These are phyloP conservation scores for Whalleya microplaca DNA, from an alignment of 2,329 filamentous ascomycete genomes.

Conservation along the genomic window DNA sequence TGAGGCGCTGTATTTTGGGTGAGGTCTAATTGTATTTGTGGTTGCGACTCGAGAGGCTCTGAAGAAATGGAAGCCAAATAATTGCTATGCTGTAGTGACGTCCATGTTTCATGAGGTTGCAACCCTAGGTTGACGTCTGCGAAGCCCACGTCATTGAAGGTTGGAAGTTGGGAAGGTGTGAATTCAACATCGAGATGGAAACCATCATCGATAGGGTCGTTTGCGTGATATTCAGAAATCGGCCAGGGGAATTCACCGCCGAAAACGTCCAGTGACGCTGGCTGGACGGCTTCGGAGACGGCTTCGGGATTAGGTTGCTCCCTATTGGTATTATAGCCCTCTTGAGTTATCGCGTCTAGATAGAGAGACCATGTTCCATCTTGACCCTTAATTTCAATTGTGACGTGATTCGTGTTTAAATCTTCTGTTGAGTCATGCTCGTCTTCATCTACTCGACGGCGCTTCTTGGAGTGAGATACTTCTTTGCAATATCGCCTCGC, in stretches of 20 bases:
- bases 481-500: conserved; percentile 10
- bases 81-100: background rate
- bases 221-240: background rate
- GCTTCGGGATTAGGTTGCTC: background rate
- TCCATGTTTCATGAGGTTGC: background rate
- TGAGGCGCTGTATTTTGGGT: background rate
- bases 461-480: background rate
- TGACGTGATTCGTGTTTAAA: background rate
- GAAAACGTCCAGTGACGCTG: background rate
- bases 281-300: background rate
- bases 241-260: background rate
- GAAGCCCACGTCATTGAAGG: background rate
- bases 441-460: conserved; percentile 2
- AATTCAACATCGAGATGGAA: background rate
- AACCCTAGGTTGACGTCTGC: background rate
- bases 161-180: background rate
- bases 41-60: background rate
- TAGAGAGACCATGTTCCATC: conserved; percentile 8
- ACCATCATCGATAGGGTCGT: background rate
- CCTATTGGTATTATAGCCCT: background rate
- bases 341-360: background rate
- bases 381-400: conserved; percentile 7
- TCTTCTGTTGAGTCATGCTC: background rate
- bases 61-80: background rate
- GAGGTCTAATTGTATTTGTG: background rate